Evolutionary conservation across 352 stramenopile genomes (phyloP), one percentile per base, ranked within the genome.

Genomic region (Phytophthora sp.): DNA sequence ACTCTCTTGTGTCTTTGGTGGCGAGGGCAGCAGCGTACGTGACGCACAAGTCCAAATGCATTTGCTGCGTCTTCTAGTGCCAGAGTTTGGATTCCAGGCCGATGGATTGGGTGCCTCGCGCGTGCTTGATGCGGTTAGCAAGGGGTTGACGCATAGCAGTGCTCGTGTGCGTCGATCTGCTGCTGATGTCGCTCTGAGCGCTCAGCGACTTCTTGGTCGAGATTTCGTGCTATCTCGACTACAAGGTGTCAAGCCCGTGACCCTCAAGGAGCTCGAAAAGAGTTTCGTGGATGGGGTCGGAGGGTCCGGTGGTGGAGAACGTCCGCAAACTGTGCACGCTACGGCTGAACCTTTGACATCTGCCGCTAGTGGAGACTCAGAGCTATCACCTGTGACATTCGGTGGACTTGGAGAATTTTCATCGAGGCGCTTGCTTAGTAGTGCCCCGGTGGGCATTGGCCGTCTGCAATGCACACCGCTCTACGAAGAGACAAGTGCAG

Each of bases 251-350:
- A 93, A 92, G 58, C 66, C 84, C 9, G 72, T 86, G 54, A 93
- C 79, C n/a, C 68, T 93, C 7, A 93, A 91, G 42, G 85, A 95
- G 46, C 77, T 95, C 8, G 87, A 95, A 60, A 93, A 93, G 65
- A 90, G 79, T 63, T 93, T 95, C 68, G 81, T 88, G 13, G 80
- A 92, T 13, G 64, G 64, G 4, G 51, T 71, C 3, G 53, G 57
- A 15, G 57, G 50, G 5, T 74, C 66, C 21, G 46, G 51, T n/a
- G 44, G 52, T 15, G 56, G 66, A 20, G 80, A 86, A 9, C 50
- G 81, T 12, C 84, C 84, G 6, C 77, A 91, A 57, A 91, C 84
- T 0, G 84, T 93, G 24, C 74, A 91, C 41, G 73, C 70, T 18
- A 73, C 68, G 3, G 41, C 67, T n/a, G 63, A 74, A 49, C 45